Base-by-base conservation (phyloP, 1,284 basidiomycete genomes). In the Coniophora puteana region DNA sequence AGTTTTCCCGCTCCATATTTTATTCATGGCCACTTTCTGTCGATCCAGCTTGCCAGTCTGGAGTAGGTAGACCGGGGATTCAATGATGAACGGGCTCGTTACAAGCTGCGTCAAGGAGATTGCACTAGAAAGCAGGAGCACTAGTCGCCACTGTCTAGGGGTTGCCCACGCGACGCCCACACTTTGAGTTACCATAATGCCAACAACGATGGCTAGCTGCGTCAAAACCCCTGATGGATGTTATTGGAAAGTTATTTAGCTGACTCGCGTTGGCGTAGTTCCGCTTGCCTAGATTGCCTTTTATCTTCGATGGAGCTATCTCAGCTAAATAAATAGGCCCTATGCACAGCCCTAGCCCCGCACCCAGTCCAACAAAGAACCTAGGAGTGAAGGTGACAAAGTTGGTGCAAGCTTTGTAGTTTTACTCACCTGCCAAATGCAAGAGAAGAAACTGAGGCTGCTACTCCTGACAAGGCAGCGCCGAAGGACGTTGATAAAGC, bases 331-430 rank as follows among this genome's bases (percentile, higher is more conserved):
- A 94, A 33, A 94, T 78, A 7, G 93, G 92, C 1, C 83, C 80
- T n/a, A 92, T 77, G 51, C 90, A 94, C 4, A 94, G 71, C 14
- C 86, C 90, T 38, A 95, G 65, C 18, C 93, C 93, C 24, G 88
- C 83, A 8, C 83, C 85, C 7, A 92, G 53, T 8, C 93, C 93
- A 8, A 85, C 78, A 16, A 93, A 55, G 41, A 91, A 72, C 50
- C 89, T 92, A 5, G 43, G 30, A 36, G 32, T 4, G 16, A 36
- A 16, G 5, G 32, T 20, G 20, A 53, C 8, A 41, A 18, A 8
- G 41, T 20, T 27, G 12, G 17, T 26, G 13, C n/a, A n/a, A n/a
- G n/a, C n/a, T n/a, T 21, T 3, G 21, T 36, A 28, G 18, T 23
- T 33, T 18, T n/a, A 39, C 57, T 42, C 52, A 86, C 88, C 89